phyloP scores from a whole-genome alignment of 2,329 filamentous ascomycete species.

The Immersiporthe knoxdaviesiana region DNA sequence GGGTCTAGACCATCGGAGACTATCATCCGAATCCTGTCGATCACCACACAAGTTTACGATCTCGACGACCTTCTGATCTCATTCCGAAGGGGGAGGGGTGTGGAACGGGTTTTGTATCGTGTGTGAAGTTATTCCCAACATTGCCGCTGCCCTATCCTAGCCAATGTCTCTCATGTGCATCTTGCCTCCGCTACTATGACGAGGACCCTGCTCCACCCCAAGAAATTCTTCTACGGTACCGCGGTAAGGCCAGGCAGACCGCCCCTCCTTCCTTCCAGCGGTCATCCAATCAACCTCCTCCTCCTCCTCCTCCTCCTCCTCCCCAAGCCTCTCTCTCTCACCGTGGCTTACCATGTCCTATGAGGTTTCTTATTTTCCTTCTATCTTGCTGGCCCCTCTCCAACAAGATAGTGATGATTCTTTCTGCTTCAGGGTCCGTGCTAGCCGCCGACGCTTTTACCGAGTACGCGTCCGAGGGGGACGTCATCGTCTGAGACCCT shows the following conservation, averaged over 20 bases:
- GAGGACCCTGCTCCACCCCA: neutral
- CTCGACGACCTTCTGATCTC: neutral
- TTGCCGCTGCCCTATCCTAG: neutral
- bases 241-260: constrained; percentile 5
- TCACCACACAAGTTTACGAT: neutral
- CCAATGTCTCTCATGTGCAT: no score
- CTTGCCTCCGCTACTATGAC: constrained; percentile 9
- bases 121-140: constrained; percentile 7
- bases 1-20: constrained; percentile 1
- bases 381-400: neutral
- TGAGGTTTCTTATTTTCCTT: no score
- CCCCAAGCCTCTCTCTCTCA: no score
- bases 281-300: neutral
- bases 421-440: neutral
- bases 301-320: neutral
- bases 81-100: neutral
- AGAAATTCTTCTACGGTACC: neutral
- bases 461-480: neutral
- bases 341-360: neutral
- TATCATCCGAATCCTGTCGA: neutral
- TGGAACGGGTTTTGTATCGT: no score
- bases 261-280: neutral
- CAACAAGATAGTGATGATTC: no score
- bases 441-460: neutral
- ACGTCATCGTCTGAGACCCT: constrained; percentile 18